Evolutionary conservation across 2,329 filamentous ascomycete genomes (phyloP).

Genomic region (Botrytis cinerea): DNA sequence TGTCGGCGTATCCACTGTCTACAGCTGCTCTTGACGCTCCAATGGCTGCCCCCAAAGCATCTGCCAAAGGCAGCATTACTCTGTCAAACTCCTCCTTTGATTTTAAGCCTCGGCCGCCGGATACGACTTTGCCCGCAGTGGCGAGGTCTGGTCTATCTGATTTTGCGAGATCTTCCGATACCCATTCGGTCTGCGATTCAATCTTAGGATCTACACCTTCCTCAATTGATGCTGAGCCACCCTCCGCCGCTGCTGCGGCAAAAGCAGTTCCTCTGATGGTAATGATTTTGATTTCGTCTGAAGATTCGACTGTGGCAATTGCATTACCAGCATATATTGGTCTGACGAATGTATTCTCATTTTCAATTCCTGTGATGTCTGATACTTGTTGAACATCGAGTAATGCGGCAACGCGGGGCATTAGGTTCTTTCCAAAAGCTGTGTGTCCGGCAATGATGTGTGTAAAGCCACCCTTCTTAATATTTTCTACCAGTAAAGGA

Average conservation of each 20-base stretch:
- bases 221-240: constrained; percentile 74
- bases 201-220: constrained; percentile 83
- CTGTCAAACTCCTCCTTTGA: constrained; percentile 97
- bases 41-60: constrained; percentile 91
- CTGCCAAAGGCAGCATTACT: constrained; percentile 88
- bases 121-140: constrained; percentile 87
- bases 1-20: constrained; percentile 96
- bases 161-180: constrained; percentile 89
- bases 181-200: constrained; percentile 76
- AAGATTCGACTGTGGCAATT: constrained; percentile 91
- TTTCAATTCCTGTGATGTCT: constrained; percentile 83
- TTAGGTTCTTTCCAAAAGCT: constrained; percentile 92
- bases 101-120: constrained; percentile 91
- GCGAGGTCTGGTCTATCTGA: constrained; percentile 91
- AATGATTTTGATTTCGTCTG: constrained; percentile 81
- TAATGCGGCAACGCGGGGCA: constrained; percentile 88
- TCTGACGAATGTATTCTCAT: constrained; percentile 91
- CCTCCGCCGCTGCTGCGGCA: constrained; percentile 68
- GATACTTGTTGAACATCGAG: constrained; percentile 92
- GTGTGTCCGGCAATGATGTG: constrained; percentile 90
- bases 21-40: constrained; percentile 94
- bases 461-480: constrained; percentile 92
- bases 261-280: constrained; percentile 95
- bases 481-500: constrained; percentile 91
- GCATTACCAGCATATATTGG: constrained; percentile 98